Base-by-base conservation (phyloP, 441 rosid genomes). In the Syzygium syzygioides region DNA sequence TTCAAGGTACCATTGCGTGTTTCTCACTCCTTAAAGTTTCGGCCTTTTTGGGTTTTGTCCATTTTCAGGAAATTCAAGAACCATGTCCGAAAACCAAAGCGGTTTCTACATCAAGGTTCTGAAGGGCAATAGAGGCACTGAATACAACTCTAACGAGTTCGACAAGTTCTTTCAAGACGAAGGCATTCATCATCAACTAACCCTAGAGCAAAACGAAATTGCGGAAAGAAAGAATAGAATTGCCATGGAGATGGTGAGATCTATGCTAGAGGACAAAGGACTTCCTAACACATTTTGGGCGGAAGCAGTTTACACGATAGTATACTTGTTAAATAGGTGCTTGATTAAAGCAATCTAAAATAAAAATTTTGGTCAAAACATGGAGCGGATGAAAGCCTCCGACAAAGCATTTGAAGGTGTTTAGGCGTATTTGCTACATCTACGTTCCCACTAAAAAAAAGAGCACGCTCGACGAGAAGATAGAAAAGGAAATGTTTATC, bases 281-380 rank as follows among this genome's bases (percentile, higher is more conserved):
- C 45, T 86, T 19, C 28, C 18, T 19, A 86, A 56, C 3, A 37
- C 18, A 15, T 86, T 86, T 28, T 86, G n/a, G 17, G 12, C 28
- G 4, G 41, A 56, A 59, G 30, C 68, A 34, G 1, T 41, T 26
- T 54, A 32, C n/a, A 86, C 7, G 6, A 3, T 1, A 19, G 6
- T 56, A 4, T 25, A 56, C n/a, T 1, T 57, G 0, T 41, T 32
- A 5, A 86, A 86, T 52, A 0, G 3, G 17, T 45, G 62, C 28
- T 14, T 28, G 7, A 25, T 17, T 19, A 37, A 37, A 86, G 41
- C 10, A 6, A 2, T 86, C 20, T 9, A 4, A 3, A 62, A 60
- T 13, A 26, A 14, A 19, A 41, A 79, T 37, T 37, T 3, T 3
- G 15, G 2, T 86, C 7, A 54, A 86, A 57, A 79, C 87, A 32